Evolutionary conservation across 192 early-diverging fungal genomes (phyloP).

Genomic region (Coemansia sp.): DNA sequence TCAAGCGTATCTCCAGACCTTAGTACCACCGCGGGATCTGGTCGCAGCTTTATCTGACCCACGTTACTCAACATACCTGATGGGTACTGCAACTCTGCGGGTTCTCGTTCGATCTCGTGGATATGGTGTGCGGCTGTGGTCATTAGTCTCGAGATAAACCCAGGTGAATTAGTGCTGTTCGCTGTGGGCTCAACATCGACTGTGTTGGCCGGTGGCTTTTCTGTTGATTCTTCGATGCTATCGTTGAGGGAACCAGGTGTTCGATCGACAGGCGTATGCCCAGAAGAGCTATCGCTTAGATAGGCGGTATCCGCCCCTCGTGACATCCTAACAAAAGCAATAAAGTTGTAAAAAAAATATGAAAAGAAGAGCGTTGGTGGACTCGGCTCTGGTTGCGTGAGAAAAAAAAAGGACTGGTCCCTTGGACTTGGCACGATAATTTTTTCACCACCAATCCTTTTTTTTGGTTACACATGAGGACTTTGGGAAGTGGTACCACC

Average conservation of each 20-base stretch:
- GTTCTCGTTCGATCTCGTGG: constrained; percentile 31
- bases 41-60: constrained; percentile 39
- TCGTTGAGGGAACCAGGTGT: neutral
- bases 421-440: too few relatives aligned
- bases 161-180: neutral
- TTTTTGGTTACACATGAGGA: too few relatives aligned
- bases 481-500: too few relatives aligned
- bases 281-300: neutral
- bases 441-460: too few relatives aligned
- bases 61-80: constrained; percentile 26
- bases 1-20: constrained; percentile 1
- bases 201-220: neutral
- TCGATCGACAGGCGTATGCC: neutral
- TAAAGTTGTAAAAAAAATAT: neutral
- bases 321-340: neutral
- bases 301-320: neutral
- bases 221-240: neutral
- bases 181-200: neutral
- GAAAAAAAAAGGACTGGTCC: too few relatives aligned
- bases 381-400: too few relatives aligned
- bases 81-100: neutral
- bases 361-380: neutral
- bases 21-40: constrained; percentile 23
- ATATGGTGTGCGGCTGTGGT: constrained; percentile 31
- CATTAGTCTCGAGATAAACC: constrained; percentile 13